Base-by-base conservation (phyloP, 1,284 basidiomycete genomes). In the Sanghuangporus baumii region DNA sequence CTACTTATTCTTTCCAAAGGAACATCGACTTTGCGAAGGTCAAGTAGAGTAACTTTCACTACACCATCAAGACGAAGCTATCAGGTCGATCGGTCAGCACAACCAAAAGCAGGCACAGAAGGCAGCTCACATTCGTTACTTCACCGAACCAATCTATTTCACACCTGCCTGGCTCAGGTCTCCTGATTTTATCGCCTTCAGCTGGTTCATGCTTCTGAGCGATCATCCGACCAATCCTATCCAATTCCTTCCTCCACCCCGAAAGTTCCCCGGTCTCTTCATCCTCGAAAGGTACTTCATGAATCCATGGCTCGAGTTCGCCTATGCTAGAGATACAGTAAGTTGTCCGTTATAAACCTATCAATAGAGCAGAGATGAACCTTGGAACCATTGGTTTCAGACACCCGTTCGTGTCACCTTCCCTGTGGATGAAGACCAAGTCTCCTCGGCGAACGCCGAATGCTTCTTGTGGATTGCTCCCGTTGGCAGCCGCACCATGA, bases 391-490 rank as follows among this genome's bases (percentile, higher is more conserved):
- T 76, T 1, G 90, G 89, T 11, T 76, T 72, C 43, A 78, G 71
- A 38, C 81, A 81, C n/a, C 90, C 90, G 69, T 93, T 94, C 14
- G 82, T 86, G 36, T 78, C 76, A 18, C 82, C 85, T 66, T 80
- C 79, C 7, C 75, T 75, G 73, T 91, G 88, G 60, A 95, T 79
- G 67, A 98, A 87, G 16, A 97, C 93, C 64, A 87, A 84, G 69
- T 96, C 92, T 11, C 93, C 92, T 23, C 91, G 81, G 55, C 86
- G 83, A 31, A 96, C 86, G 40, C 92, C 92, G 57, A 91, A 84
- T n/a, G 84, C 85, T 48, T 88, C 86, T 37, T 66, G 64, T n/a
- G 63, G 46, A 43, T 59, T 62, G 37, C 55, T 55, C n/a, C 37
- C 12, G 37, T 50, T 56, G 4, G 66, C 62, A 55, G 67, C 64